phyloP scores from a whole-genome alignment of 2,329 filamentous ascomycete genomes.

The Fusarium bactridioides region DNA sequence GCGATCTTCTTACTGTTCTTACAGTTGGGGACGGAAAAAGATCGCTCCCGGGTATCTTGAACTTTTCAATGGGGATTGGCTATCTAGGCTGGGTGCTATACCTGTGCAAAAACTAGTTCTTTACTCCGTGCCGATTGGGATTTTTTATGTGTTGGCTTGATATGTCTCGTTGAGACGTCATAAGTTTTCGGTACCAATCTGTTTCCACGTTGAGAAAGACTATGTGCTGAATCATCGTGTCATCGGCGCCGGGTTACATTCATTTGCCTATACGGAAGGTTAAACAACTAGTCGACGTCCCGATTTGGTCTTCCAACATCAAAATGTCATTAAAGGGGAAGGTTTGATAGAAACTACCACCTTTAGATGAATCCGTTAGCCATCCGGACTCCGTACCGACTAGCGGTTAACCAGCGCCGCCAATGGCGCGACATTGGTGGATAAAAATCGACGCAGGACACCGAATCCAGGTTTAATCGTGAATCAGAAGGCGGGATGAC shows the following conservation, averaged over 20 bases:
- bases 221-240: no score
- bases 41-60: background rate
- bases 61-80: background rate
- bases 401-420: background rate
- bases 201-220: rapidly evolving
- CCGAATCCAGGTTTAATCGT: background rate
- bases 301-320: no score
- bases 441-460: background rate
- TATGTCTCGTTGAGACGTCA: no score
- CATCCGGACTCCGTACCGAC: background rate
- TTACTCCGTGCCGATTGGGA: no score
- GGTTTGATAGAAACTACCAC: background rate
- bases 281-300: background rate
- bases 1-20: background rate
- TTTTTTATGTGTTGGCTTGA: no score
- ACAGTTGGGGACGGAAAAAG: background rate
- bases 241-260: background rate
- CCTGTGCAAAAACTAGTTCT: background rate
- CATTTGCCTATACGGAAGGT: background rate
- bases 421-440: background rate
- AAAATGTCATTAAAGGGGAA: no score
- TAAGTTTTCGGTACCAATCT: no score
- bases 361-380: background rate
- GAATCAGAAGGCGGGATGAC: background rate
- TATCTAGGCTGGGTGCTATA: background rate